Evolutionary conservation across 2,329 filamentous ascomycete genomes (phyloP).

Genomic region (Paraconiothyrium brasiliense): DNA sequence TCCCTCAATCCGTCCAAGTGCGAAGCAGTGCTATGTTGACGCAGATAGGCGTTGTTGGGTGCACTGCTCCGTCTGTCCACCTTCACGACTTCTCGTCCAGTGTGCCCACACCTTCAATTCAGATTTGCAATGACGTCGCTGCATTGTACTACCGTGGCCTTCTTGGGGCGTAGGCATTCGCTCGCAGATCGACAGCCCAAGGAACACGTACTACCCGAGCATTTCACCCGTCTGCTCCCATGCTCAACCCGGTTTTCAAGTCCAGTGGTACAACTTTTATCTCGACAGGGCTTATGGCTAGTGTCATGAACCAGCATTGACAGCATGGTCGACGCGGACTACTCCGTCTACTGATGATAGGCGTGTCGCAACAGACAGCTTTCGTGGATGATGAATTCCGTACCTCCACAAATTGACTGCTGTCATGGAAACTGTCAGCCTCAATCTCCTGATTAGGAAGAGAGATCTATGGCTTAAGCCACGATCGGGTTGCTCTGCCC

Average conservation of each 20-base stretch:
- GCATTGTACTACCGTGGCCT: slow-evolving; percentile 17
- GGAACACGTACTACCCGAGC: slow-evolving; percentile 9
- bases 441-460: not conserved
- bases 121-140: slow-evolving; percentile 2
- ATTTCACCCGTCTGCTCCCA: not conserved
- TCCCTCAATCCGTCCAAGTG: not conserved
- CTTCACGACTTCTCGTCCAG: slow-evolving; percentile 10
- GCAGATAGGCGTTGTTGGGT: slow-evolving; percentile 1
- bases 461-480: slow-evolving; percentile 13
- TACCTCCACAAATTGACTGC: not conserved
- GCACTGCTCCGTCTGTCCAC: not conserved
- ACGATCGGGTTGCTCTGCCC: not conserved
- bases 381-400: not conserved
- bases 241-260: not conserved
- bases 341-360: not conserved
- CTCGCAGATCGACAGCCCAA: not conserved
- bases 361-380: not conserved
- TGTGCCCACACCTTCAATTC: slow-evolving; percentile 15
- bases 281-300: not conserved
- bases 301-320: not conserved
- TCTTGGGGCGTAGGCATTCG: not conserved
- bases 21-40: not conserved
- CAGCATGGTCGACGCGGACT: not conserved
- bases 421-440: no score
- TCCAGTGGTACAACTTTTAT: not conserved